Conservation (phyloP, 768 basidiomycete species). For the Lactifluus volemus region DNA sequence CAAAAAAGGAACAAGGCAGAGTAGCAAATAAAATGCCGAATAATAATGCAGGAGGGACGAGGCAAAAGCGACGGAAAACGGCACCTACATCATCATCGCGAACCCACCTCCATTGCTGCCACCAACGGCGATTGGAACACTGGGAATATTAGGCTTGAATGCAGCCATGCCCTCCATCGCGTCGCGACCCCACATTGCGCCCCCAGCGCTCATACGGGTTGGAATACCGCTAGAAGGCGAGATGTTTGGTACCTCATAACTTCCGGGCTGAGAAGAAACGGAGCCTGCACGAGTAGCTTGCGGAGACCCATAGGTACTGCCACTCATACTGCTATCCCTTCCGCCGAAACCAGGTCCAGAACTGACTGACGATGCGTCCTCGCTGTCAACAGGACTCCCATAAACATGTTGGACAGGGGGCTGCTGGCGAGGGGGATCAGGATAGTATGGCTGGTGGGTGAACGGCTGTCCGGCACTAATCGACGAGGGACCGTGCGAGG, state of each 20-base stretch:
- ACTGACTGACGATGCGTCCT: conserved; percentile 32
- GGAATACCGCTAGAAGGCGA: conserved; percentile 16
- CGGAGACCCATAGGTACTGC: conserved; percentile 28
- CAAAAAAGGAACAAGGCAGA: neutral
- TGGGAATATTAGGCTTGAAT: conserved; percentile 27
- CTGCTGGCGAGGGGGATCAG: conserved; percentile 27
- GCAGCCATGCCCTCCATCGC: conserved; percentile 29
- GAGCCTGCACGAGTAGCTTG: conserved; percentile 20
- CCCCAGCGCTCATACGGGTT: conserved; percentile 22
- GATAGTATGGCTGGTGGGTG: conserved; percentile 20
- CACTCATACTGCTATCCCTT: conserved; percentile 31
- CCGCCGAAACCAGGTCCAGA: conserved; percentile 27
- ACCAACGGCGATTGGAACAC: conserved; percentile 30
- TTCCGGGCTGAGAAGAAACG: conserved; percentile 23
- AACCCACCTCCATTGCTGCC: conserved; percentile 30
- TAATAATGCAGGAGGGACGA: neutral
- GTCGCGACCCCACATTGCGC: conserved; percentile 22
- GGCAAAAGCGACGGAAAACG: neutral
- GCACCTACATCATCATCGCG: conserved; percentile 30
- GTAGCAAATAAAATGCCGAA: neutral
- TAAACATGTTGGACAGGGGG: conserved; percentile 23
- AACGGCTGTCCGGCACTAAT: conserved; percentile 17
- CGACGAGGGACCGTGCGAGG: conserved; percentile 10
- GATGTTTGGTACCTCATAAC: conserved; percentile 30
- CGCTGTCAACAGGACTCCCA: conserved; percentile 29